Evolutionary conservation across 352 stramenopile genomes (phyloP), one percentile per base, ranked within the genome.

Genomic region (Phytophthora agathidicida): DNA sequence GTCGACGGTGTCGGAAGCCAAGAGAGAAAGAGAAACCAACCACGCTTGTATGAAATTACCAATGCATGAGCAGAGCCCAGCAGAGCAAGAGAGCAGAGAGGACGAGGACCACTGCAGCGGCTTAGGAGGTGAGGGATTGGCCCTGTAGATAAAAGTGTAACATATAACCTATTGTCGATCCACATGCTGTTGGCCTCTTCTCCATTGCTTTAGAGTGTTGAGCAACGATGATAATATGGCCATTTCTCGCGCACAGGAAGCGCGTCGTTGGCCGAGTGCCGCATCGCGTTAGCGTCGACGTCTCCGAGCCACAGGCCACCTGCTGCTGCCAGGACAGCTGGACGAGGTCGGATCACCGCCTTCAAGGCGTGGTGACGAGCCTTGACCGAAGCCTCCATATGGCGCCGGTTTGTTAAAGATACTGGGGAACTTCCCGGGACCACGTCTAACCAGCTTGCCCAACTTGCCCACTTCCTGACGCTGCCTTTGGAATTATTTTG

Each of bases 121-220:
- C 46, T 60, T 47, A 44, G 50, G 33, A 55, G 13, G 33, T 23
- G 50, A 74, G 39, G 31, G 19, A 49, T 60, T 67, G 42, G 39
- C 55, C 46, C 27, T 73, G 57, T 73, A 75, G 48, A 67, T 54
- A 65, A 63, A 37, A 69, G 35, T 83, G 71, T 83, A 83, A 75
- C 51, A 77, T 84, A 84, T 81, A 80, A 75, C 63, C 68, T 80
- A 83, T 81, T 75, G 60, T 61, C 41, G 26, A 65, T 61, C 55
- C 19, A 33, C 5, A 23, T 50, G 20, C 11, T 52, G 37, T 9
- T 41, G 35, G 26, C 10, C 8, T 50, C 24, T 32, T 2, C 60
- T 52, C 17, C 32, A 48, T 51, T 41, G 33, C 11, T 3, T 27
- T 33, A n/a, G n/a, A n/a, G n/a, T n/a, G n/a, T n/a, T n/a, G n/a